Conservation (phyloP, 192 early-diverging fungal genomes). For the Coemansia sp. region DNA sequence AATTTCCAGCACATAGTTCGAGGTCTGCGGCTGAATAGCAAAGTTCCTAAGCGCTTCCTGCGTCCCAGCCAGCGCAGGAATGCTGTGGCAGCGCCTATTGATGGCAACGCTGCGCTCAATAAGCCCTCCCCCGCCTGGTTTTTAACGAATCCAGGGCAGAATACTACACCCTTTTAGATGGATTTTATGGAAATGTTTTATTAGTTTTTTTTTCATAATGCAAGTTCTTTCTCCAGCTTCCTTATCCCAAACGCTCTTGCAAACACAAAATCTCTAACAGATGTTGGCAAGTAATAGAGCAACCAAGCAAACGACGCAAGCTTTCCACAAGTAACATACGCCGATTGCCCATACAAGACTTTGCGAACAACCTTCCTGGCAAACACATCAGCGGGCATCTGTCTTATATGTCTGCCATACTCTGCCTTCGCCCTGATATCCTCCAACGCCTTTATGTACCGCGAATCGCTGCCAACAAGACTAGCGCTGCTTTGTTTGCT, state of each 20-base stretch:
- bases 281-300: conserved; percentile 57
- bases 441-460: conserved; percentile 45
- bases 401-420: conserved; percentile 49
- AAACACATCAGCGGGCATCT: conserved; percentile 60
- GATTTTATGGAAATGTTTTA: too few relatives aligned
- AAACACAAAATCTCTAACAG: conserved; percentile 53
- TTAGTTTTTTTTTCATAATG: background rate
- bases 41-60: too few relatives aligned
- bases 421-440: conserved; percentile 53
- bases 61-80: too few relatives aligned
- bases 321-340: conserved; percentile 63
- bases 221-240: conserved; percentile 16
- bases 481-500: conserved; percentile 34
- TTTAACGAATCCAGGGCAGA: too few relatives aligned
- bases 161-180: too few relatives aligned
- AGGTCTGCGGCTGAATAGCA: too few relatives aligned
- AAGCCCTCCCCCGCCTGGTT: too few relatives aligned
- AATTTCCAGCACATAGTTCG: too few relatives aligned
- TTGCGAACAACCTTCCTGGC: conserved; percentile 57
- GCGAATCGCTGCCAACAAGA: conserved; percentile 35
- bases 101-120: too few relatives aligned
- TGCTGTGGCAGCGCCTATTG: too few relatives aligned
- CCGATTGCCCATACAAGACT: conserved; percentile 44
- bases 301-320: conserved; percentile 36
- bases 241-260: conserved; percentile 49